Evolutionary conservation across 768 basidiomycete genomes (phyloP), one percentile per base, ranked within the genome.

Genomic region (Macrolepiota dolichaula): DNA sequence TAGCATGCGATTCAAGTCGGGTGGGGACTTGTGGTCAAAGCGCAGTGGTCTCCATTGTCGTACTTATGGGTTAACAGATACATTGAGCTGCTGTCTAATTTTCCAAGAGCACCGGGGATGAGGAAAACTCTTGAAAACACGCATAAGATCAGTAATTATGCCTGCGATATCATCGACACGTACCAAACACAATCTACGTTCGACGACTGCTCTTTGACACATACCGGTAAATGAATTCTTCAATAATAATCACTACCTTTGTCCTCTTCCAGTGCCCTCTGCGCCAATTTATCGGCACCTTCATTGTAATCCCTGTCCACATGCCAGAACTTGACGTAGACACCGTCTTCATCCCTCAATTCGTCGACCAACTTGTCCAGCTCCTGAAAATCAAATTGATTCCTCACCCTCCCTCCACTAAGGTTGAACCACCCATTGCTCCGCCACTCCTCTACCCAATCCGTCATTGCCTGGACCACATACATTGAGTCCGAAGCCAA

Each of bases 391-490:
- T 60, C 59, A 3, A 38, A 38, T 13, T 47, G 29, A 51, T 64
- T 64, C 27, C 38, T 44, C 35, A 64, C 63, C 12, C 36, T 47
- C 12, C 27, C 19, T 19, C 63, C 56, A 10, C 44, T 47, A n/a
- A 24, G 29, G 27, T 61, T 62, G 29, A 35, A 49, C 63, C 63
- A 64, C 1, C 57, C 60, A 50, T 59, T 61, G 2, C 35, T 1
- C 35, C 32, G 27, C 63, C 63, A 62, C 36, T 62, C 55, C 17
- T 62, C 42, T 36, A 64, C 49, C 55, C 57, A 52, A 3, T 64
- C 60, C 10, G 29, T 60, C 46, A 64, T 64, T 11, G 58, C 63
- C 4, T 50, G 49, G 11, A 64, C 63, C 7, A 61, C 51, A 52
- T 64, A 64, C 25, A 29, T 36, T 22, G 58, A 60, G 40, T 64